These are phyloP conservation scores for Hygrophorus pudorinus DNA, from an alignment of 768 basidiomycete genomes.

Conservation along the genomic window DNA sequence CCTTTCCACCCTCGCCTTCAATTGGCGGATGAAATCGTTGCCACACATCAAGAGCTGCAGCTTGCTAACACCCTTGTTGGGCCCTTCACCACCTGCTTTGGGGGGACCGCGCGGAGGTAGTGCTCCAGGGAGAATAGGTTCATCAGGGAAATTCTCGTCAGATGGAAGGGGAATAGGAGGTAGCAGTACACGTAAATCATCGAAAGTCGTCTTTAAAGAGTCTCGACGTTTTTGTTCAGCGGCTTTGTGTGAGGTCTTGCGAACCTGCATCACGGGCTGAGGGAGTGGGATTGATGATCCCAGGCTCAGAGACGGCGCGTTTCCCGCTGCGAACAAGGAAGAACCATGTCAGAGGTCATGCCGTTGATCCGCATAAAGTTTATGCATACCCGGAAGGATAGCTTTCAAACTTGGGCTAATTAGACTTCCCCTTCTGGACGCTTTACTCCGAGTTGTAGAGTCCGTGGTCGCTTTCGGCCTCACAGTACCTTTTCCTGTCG, in stretches of 20 bases:
- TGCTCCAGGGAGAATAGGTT: constrained; percentile 76
- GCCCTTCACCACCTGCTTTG: constrained; percentile 78
- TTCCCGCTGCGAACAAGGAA: constrained; percentile 14
- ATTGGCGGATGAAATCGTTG: constrained; percentile 75
- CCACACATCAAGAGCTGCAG: constrained; percentile 84
- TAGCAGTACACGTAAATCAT: constrained; percentile 71
- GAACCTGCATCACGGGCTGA: constrained; percentile 28
- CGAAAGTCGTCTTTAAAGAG: constrained; percentile 89
- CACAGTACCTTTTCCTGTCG: constrained; percentile 20
- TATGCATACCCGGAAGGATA: constrained; percentile 60
- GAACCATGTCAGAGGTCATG: not conserved
- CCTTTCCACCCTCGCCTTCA: constrained; percentile 70
- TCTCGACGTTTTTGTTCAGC: constrained; percentile 98
- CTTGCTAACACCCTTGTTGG: constrained; percentile 92
- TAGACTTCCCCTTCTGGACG: constrained; percentile 21
- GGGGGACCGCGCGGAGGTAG: constrained; percentile 87
- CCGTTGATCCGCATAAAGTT: constrained; percentile 1
- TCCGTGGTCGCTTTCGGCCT: constrained; percentile 14
- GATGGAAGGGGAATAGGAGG: constrained; percentile 83
- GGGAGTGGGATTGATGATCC: constrained; percentile 8
- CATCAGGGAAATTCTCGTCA: constrained; percentile 59
- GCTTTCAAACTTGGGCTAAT: constrained; percentile 56
- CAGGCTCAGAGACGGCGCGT: constrained; percentile 9
- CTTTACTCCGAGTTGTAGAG: constrained; percentile 14
- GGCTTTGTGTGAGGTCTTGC: constrained; percentile 85